Percentiles rank a stretch among this genome's conserved stretches.
Conservation (phyloP, 1,139 yeast genomes). For the Pichia sp. region DNA sequence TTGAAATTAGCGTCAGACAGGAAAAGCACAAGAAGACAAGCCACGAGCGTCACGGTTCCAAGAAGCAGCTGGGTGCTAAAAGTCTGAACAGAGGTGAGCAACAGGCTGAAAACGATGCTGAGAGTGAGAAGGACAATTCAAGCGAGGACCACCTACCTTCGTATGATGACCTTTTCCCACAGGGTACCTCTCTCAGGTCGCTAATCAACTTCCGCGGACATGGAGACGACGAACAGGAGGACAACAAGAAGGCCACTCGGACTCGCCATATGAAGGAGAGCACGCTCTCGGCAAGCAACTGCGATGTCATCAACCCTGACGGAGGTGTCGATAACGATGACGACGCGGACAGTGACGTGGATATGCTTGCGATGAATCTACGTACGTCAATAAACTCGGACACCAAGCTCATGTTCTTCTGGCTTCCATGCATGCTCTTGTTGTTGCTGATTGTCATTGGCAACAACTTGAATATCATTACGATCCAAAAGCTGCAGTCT, state of each 20-base stretch:
- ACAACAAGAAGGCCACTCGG: not conserved
- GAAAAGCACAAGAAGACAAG: not conserved
- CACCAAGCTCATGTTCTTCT: conserved; percentile 80
- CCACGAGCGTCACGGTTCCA: not conserved
- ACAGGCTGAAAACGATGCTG: not conserved
- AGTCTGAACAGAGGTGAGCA: not conserved
- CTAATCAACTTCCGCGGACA: conserved; percentile 32
- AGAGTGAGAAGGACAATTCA: conserved; percentile 22
- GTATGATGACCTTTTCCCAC: conserved; percentile 81
- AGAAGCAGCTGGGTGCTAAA: conserved; percentile 1
- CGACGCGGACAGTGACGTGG: conserved; percentile 29
- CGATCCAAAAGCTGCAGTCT: conserved; percentile 23
- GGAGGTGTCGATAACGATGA: conserved; percentile 10
- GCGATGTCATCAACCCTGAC: not conserved
- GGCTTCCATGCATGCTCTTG: conserved; percentile 69
- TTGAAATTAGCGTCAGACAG: conserved; percentile 13
- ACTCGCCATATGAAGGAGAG: not conserved
- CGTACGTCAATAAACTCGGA: conserved; percentile 50
- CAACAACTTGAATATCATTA: conserved; percentile 43
- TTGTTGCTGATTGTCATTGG: conserved; percentile 48
- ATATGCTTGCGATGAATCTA: conserved; percentile 48
- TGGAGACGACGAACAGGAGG: conserved; percentile 6
- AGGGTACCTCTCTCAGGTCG: conserved; percentile 42
- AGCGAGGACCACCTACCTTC: conserved; percentile 51
- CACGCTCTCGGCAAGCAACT: not conserved